phyloP scores from a whole-genome alignment of 768 basidiomycete genomes.

The Porpolomopsis calyptriformis region DNA sequence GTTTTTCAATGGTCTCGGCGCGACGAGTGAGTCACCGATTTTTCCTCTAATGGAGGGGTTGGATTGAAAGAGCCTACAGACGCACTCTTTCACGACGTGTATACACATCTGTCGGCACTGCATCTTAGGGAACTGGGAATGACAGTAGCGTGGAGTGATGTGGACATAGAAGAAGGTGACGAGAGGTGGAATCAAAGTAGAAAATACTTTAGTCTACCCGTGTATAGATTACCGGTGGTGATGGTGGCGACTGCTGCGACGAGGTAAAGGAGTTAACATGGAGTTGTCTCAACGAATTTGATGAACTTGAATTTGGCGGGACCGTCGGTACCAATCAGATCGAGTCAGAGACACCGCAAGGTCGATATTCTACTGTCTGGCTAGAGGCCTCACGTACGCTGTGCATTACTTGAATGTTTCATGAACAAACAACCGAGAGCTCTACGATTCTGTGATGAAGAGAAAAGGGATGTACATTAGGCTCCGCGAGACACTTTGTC shows the following conservation, averaged over 20 bases:
- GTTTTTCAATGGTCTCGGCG: constrained; percentile 96
- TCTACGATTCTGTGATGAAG: too few relatives aligned
- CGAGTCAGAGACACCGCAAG: too few relatives aligned
- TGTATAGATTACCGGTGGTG: constrained; percentile 60
- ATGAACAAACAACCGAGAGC: too few relatives aligned
- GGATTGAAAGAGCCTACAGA: constrained; percentile 34
- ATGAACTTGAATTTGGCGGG: too few relatives aligned
- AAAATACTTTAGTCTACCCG: constrained; percentile 66
- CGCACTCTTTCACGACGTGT: constrained; percentile 83
- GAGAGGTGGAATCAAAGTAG: constrained; percentile 67
- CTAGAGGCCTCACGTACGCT: too few relatives aligned
- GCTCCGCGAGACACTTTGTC: constrained; percentile 24
- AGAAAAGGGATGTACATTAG: constrained; percentile 9
- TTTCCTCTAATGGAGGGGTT: constrained; percentile 2
- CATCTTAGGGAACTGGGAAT: constrained; percentile 78
- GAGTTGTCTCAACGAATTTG: too few relatives aligned
- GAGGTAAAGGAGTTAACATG: too few relatives aligned
- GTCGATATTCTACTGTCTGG: too few relatives aligned
- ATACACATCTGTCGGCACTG: constrained; percentile 72
- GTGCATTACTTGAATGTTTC: too few relatives aligned
- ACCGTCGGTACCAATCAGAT: too few relatives aligned
- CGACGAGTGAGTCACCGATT: constrained; percentile 58
- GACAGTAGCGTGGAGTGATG: constrained; percentile 71
- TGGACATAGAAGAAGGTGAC: constrained; percentile 48
- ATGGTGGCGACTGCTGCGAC: too few relatives aligned